Conservation (phyloP, 805 yeast species). For the Candida boleticola region DNA sequence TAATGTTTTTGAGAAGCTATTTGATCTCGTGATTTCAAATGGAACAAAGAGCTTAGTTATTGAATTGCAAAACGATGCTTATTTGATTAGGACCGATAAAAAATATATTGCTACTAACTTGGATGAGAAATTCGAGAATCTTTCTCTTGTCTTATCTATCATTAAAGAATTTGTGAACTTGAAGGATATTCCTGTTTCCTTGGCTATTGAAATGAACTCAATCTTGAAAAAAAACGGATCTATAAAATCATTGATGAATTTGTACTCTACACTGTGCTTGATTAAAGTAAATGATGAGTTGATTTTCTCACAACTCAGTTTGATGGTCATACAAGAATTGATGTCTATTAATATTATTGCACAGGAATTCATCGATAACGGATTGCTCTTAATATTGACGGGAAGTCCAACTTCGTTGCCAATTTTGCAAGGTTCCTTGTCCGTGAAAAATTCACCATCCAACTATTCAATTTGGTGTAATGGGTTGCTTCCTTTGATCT, state of each 20-base stretch:
- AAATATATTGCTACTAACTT: slow-evolving; percentile 34
- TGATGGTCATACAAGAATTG: slow-evolving; percentile 68
- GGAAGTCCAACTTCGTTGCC: slow-evolving; percentile 71
- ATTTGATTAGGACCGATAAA: slow-evolving; percentile 30
- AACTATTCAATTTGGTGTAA: slow-evolving; percentile 83
- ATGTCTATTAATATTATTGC: slow-evolving; percentile 62
- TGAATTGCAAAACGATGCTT: slow-evolving; percentile 57
- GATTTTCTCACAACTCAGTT: slow-evolving; percentile 66
- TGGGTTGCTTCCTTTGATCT: slow-evolving; percentile 69
- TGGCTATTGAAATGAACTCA: slow-evolving; percentile 50
- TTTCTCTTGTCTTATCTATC: slow-evolving; percentile 61
- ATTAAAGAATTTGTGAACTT: slow-evolving; percentile 55
- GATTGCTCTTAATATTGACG: slow-evolving; percentile 61
- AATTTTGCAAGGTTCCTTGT: slow-evolving; percentile 64
- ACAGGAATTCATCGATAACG: slow-evolving; percentile 59
- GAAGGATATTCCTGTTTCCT: slow-evolving; percentile 41
- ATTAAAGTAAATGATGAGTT: slow-evolving; percentile 61
- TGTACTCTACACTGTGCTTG: slow-evolving; percentile 67
- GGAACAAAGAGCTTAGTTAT: slow-evolving; percentile 62
- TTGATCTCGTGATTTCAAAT: slow-evolving; percentile 61
- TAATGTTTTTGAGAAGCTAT: slow-evolving; percentile 53
- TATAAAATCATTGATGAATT: slow-evolving; percentile 56
- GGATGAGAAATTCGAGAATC: slow-evolving; percentile 59
- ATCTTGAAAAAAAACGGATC: slow-evolving; percentile 58
- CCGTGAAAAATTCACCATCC: slow-evolving; percentile 49